Base-by-base conservation (phyloP, 2,329 filamentous ascomycete genomes). In the Didymellaceae sp. region DNA sequence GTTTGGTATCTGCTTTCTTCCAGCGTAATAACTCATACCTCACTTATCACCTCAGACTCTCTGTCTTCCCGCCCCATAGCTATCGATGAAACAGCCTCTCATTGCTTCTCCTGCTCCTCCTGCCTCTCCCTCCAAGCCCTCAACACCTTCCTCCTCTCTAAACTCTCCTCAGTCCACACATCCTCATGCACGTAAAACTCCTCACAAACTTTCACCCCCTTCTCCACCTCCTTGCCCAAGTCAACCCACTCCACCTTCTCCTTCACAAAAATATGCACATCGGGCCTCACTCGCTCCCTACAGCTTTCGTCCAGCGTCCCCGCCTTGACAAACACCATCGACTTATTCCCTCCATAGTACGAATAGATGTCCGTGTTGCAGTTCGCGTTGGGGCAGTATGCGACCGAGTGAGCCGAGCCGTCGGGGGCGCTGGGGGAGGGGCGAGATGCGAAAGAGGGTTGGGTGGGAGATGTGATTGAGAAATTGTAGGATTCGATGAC, bases 231-330 rank as follows among this genome's bases (percentile, higher is more conserved):
- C 35, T 73, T 68, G 2, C 55, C 55, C 44, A 79, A 52, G 24
- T 63, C 47, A 44, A 80, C 51, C 63, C 77, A 80, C 10, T 61
- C 55, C 51, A 66, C 51, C 47, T 75, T 77, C 46, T 70, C 75
- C 25, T 69, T 73, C 52, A 60, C 60, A 32, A 66, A 81, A 41
- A 80, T 77, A 61, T 81, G 77, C 16, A 76, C 70, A 58, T 79
- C 75, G 1, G 78, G 78, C n/a, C 69, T 66, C 6, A 77, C 56
- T 44, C 70, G 59, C 54, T 67, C 65, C 25, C 48, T 49, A 25
- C 54, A 50, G 6, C 72, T 64, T 11, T 61, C 56, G 59, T 79
- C 78, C 38, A 81, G 66, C 9, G 78, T 80, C 3, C 78, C 77
- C 20, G 70, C 74, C 30, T 76, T 72, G 8, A 82, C 56, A 54